Base-by-base conservation (phyloP, 108 stramenopile species). In the Cyclotella baltica region DNA sequence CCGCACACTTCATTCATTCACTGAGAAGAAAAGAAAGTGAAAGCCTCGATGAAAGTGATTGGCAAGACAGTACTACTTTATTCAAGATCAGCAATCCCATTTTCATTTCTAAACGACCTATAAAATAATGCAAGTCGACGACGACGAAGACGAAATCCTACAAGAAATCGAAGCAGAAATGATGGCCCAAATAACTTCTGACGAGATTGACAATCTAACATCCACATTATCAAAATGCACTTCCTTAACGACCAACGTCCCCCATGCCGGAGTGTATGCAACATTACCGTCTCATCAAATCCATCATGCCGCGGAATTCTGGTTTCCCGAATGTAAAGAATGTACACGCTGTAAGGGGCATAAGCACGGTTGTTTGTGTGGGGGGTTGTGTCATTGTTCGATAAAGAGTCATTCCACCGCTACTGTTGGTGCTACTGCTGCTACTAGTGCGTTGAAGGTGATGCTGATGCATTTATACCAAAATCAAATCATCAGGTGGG, bases 301-400 rank as follows among this genome's bases (percentile, higher is more conserved):
- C 25, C 62, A 62, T 43, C 69, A 78, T 80, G 86, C 74, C 29
- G 55, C 57, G 19, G 87, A 87, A 59, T 85, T 80, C 48, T 88
- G 87, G 87, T 88, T 83, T 71, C 84, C 87, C 4, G 84, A 88
- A 67, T 67, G 81, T 55, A 80, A 81, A 20, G 73, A 88, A 40
- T 88, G 87, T 73, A 6, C 25, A 0, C 85, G 87, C 46, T 88
- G 87, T 64, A 62, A 77, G 13, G 87, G 87, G 18, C 85, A 76
- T 70, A 88, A 88, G 51, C 74, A 83, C 51, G 87, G 87, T 25
- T 88, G 83, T 48, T 27, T 4, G 13, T 73, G 80, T 78, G 72
- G 46, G 9, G 40, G 71, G 8, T 13, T 37, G 11, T 61, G 53
- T 51, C 4, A 58, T 46, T 50, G 62, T 72, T 25, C 67, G 29